Percentiles rank a stretch among this genome's conserved stretches.
Evolutionary conservation across 2,329 filamentous ascomycete species (phyloP).

Genomic region (Niveomyces coronatus): DNA sequence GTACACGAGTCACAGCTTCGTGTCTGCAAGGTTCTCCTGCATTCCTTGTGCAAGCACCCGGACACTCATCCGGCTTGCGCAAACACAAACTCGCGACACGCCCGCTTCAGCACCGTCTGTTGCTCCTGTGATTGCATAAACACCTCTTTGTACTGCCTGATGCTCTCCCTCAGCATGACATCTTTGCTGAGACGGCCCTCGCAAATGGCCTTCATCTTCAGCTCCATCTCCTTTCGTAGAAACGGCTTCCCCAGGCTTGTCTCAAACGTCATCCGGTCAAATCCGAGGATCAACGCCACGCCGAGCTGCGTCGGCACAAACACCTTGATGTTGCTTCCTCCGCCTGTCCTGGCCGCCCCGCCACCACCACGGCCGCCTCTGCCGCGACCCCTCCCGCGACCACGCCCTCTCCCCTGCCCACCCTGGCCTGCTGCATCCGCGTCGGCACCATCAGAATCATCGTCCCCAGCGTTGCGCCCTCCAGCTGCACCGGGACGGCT

Average conservation of each 20-base stretch:
- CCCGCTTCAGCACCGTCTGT: constrained; percentile 47
- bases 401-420: constrained; percentile 39
- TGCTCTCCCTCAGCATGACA: constrained; percentile 69
- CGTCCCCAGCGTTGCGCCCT: constrained; percentile 28
- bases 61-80: constrained; percentile 8
- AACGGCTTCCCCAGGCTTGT: constrained; percentile 93
- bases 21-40: neutral
- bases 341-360: constrained; percentile 32
- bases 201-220: constrained; percentile 94
- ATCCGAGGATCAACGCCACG: constrained; percentile 84
- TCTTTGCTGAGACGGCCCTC: constrained; percentile 68
- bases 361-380: constrained; percentile 31
- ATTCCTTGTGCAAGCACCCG: neutral
- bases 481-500: constrained; percentile 30
- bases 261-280: constrained; percentile 88
- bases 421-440: constrained; percentile 24
- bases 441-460: neutral
- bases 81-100: constrained; percentile 31
- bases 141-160: constrained; percentile 78
- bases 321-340: constrained; percentile 54
- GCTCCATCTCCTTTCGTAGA: constrained; percentile 93
- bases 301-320: constrained; percentile 91
- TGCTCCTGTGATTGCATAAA: constrained; percentile 74
- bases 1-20: neutral
- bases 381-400: constrained; percentile 20